A percentile compares a stretch with the other conserved stretches of the same genome.
phyloP scores from a whole-genome alignment of 768 basidiomycete genomes.

The Trametes meyenii region DNA sequence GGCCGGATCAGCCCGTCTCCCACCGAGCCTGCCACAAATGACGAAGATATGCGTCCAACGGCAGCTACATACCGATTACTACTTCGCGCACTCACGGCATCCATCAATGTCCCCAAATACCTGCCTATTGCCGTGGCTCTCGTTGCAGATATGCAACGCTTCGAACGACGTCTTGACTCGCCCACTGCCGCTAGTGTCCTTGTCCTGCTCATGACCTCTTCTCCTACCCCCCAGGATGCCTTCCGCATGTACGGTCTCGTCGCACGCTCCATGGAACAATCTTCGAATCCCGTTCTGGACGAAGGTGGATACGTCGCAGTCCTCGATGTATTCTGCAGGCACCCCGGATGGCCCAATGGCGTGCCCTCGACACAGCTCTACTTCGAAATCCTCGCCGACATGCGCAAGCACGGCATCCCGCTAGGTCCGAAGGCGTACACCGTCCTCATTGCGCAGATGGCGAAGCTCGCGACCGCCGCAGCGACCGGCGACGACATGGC shows the following conservation, averaged over 20 bases:
- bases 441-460: slow-evolving; percentile 62
- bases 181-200: slow-evolving; percentile 53
- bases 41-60: slow-evolving; percentile 35
- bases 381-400: slow-evolving; percentile 79
- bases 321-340: slow-evolving; percentile 61
- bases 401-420: slow-evolving; percentile 65
- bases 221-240: slow-evolving; percentile 57
- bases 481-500: slow-evolving; percentile 21
- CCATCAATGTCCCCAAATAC: slow-evolving; percentile 49
- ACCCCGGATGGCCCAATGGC: slow-evolving; percentile 48
- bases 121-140: slow-evolving; percentile 51
- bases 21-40: too few species aligned
- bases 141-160: slow-evolving; percentile 65
- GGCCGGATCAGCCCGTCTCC: slow-evolving; percentile 4
- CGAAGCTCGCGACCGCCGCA: slow-evolving; percentile 41
- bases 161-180: slow-evolving; percentile 48
- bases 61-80: slow-evolving; percentile 53
- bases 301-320: slow-evolving; percentile 65
- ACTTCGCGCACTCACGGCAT: slow-evolving; percentile 40
- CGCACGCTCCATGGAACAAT: slow-evolving; percentile 31
- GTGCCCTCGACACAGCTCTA: slow-evolving; percentile 40
- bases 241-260: slow-evolving; percentile 59
- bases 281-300: slow-evolving; percentile 42
- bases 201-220: slow-evolving; percentile 68
- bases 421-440: slow-evolving; percentile 67